Conservation (phyloP, 805 yeast genomes). For the Candida jianshihensis region DNA sequence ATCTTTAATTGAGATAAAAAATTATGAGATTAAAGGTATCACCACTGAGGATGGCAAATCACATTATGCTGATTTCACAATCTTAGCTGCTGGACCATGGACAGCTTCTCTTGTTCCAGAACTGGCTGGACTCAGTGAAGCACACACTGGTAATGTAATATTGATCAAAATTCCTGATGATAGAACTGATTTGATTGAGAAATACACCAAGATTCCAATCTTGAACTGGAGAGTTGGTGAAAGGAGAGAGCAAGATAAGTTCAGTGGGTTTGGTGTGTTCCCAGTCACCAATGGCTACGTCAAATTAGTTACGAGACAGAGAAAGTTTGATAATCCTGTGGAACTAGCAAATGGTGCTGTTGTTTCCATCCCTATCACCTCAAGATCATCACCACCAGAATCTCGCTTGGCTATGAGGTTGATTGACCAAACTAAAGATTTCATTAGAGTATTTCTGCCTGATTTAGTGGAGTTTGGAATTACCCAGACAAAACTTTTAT, state of each 20-base stretch:
- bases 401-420: slow-evolving; percentile 21
- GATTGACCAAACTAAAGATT: slow-evolving; percentile 18
- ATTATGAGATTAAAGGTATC: slow-evolving; percentile 13
- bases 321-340: slow-evolving; percentile 28
- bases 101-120: slow-evolving; percentile 14
- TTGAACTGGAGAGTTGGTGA: slow-evolving; percentile 29
- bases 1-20: slow-evolving; percentile 14
- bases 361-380: slow-evolving; percentile 27
- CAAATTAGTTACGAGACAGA: slow-evolving; percentile 30
- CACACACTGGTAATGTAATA: slow-evolving; percentile 30
- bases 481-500: slow-evolving; percentile 25
- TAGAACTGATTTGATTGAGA: slow-evolving; percentile 25
- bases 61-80: slow-evolving; percentile 13
- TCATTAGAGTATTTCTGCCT: slow-evolving; percentile 14
- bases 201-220: slow-evolving; percentile 31
- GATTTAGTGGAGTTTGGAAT: slow-evolving; percentile 15
- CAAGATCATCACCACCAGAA: slow-evolving; percentile 18
- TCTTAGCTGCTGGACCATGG: slow-evolving; percentile 21
- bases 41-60: slow-evolving; percentile 22
- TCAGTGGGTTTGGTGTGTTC: slow-evolving; percentile 29
- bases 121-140: slow-evolving; percentile 30
- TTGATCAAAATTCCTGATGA: slow-evolving; percentile 29
- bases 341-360: slow-evolving; percentile 15
- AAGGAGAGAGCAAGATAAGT: slow-evolving; percentile 22
- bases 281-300: slow-evolving; percentile 29